phyloP scores from a whole-genome alignment of 1,284 basidiomycete species.

The Ceratobasidium sp. region DNA sequence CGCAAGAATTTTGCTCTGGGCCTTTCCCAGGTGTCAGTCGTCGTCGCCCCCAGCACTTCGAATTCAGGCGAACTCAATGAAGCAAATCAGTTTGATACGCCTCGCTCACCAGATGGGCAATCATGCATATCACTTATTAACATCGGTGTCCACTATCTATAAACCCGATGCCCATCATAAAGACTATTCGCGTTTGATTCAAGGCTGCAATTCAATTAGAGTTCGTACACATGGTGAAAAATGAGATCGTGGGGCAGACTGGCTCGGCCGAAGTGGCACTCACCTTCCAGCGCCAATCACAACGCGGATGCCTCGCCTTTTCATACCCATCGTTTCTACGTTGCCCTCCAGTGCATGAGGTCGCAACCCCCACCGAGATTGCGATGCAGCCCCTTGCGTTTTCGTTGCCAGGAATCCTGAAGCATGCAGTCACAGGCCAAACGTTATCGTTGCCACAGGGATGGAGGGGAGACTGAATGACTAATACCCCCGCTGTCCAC shows the following conservation, averaged over 20 bases:
- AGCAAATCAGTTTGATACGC: slow-evolving; percentile 62
- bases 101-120: too few species aligned
- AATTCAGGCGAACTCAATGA: slow-evolving; percentile 81
- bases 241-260: slow-evolving; percentile 84
- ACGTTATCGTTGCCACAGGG: slow-evolving; percentile 79
- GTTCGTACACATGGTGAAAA: slow-evolving; percentile 76
- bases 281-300: too few species aligned
- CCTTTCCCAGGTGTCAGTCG: slow-evolving; percentile 64
- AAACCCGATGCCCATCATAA: too few species aligned
- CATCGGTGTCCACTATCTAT: too few species aligned
- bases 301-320: slow-evolving; percentile 80
- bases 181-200: slow-evolving; percentile 41
- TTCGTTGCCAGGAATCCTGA: slow-evolving; percentile 72
- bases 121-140: too few species aligned
- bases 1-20: slow-evolving; percentile 60
- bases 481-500: too few species aligned
- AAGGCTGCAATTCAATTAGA: slow-evolving; percentile 78
- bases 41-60: slow-evolving; percentile 79
- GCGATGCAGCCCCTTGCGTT: slow-evolving; percentile 75
- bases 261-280: too few species aligned
- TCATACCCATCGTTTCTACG: too few species aligned
- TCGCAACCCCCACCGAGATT: slow-evolving; percentile 73
- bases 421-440: slow-evolving; percentile 80
- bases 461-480: slow-evolving; percentile 80
- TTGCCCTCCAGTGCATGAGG: too few species aligned